Percentiles rank a stretch among this genome's conserved stretches.
Evolutionary conservation across 2,329 filamentous ascomycete species (phyloP).

Genomic region (Rhexocercosporidium sp.): DNA sequence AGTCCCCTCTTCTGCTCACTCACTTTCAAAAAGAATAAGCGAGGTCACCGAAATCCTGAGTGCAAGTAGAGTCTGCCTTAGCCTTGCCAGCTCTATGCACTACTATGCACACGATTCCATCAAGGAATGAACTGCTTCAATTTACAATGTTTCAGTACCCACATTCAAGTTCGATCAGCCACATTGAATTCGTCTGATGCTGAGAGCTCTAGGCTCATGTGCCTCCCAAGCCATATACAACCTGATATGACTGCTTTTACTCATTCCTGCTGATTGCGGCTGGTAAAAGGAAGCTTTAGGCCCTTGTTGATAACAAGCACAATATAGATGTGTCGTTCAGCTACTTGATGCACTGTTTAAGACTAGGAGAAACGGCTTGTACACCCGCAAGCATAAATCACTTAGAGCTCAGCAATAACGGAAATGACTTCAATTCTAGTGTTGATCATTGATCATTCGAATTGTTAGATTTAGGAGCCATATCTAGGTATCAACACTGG

Average conservation of each 20-base stretch:
- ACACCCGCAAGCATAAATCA: not conserved
- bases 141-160: not conserved
- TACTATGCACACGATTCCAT: no score
- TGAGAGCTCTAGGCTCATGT: not conserved
- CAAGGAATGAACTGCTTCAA: not conserved
- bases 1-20: not conserved
- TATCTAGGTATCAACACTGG: not conserved
- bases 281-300: constrained; percentile 13
- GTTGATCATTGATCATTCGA: not conserved
- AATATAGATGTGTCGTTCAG: not conserved
- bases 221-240: not conserved
- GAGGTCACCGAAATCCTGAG: not conserved
- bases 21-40: not conserved
- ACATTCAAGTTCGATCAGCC: not conserved
- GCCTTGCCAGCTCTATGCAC: not conserved
- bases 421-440: not conserved
- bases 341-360: not conserved
- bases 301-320: constrained; percentile 4
- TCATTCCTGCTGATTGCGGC: constrained; percentile 9
- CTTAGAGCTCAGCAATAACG: not conserved
- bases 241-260: constrained; percentile 4
- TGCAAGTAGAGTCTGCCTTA: not conserved
- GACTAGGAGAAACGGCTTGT: not conserved
- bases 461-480: not conserved
- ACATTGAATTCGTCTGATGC: not conserved